These are phyloP conservation scores for Simplicillium sp. DNA, from an alignment of 2,329 filamentous ascomycete genomes.

Conservation along the genomic window DNA sequence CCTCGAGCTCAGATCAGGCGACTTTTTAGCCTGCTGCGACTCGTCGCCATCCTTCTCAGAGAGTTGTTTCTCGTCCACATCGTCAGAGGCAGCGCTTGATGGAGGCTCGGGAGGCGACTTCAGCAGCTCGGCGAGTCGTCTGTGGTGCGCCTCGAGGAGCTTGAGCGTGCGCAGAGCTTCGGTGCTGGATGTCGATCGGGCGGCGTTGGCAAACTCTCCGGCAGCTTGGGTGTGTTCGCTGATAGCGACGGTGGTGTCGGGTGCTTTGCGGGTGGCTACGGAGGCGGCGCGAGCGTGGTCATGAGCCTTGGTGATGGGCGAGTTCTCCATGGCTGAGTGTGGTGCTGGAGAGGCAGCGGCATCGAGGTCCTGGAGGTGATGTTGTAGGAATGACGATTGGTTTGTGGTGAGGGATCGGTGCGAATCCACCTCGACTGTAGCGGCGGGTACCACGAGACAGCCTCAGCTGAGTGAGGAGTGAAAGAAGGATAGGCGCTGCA, in stretches of 20 bases:
- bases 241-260: slow-evolving; percentile 71
- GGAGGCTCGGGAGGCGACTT: slow-evolving; percentile 50
- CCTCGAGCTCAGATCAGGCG: slow-evolving; percentile 14
- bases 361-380: too few relatives aligned
- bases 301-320: slow-evolving; percentile 56
- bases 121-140: slow-evolving; percentile 71
- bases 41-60: slow-evolving; percentile 16
- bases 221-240: slow-evolving; percentile 84
- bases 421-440: too few relatives aligned
- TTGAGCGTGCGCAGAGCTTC: slow-evolving; percentile 76
- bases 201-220: slow-evolving; percentile 76
- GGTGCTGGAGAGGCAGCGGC: too few relatives aligned
- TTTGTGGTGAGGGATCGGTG: too few relatives aligned
- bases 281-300: slow-evolving; percentile 84
- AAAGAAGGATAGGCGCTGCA: too few relatives aligned
- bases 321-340: slow-evolving; percentile 22
- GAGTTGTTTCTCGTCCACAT: slow-evolving; percentile 12
- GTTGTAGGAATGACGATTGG: too few relatives aligned
- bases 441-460: too few relatives aligned
- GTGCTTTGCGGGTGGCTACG: slow-evolving; percentile 62
- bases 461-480: too few relatives aligned
- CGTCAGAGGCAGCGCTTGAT: slow-evolving; percentile 19
- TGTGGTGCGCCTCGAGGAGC: slow-evolving; percentile 82
- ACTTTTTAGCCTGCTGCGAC: slow-evolving; percentile 6
- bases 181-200: slow-evolving; percentile 55